Base-by-base conservation (phyloP, 2,329 filamentous ascomycete genomes). In the Ophiocordyceps camponoti-rufipedis region DNA sequence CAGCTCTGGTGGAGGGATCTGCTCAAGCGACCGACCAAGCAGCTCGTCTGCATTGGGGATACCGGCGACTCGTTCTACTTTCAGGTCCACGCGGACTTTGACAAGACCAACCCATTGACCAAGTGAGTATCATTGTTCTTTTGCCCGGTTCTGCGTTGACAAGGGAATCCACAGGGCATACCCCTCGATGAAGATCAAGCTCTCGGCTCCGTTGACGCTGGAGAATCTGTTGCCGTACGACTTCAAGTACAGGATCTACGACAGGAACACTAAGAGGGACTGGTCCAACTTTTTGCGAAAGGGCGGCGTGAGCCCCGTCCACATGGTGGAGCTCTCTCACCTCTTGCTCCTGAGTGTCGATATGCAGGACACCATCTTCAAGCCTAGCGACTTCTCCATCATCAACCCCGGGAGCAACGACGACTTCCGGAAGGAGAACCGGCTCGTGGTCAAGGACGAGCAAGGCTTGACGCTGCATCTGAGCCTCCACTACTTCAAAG, bases 241-340 rank as follows among this genome's bases (percentile, higher is more conserved):
- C 62, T 98, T 98, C 76, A 96, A 98, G 63, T 98, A 98, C 61
- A 80, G 89, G 46, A 96, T 98, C 46, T 98, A 96, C 57, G 91
- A 98, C 67, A 95, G 93, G 67, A 93, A 94, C 60, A 95, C 88
- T 0, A 93, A 89, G 69, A 94, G 93, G 59, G 91, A 98, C 59
- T 98, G 91, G 91, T 93, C 86, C 5, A 98, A 98, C 60, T 98
- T 98, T 65, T 67, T 98, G 42, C 79, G 91, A 47, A 96, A 95
- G 62, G 91, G 93, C 28, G 93, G 93, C 13, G 82, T 96, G 47
- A 98, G 91, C 59, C 93, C 93, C 1, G 88, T 98, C 0, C 91
- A 98, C 58, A 88, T 96, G 10, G 89, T 96, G 16, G 89, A 98
- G 62, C 70, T 98, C 18, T 95, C 89, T 1, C 93, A 96, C 62